phyloP scores from a whole-genome alignment of 2,329 filamentous ascomycete species.

The Dactylellina haptotyla region DNA sequence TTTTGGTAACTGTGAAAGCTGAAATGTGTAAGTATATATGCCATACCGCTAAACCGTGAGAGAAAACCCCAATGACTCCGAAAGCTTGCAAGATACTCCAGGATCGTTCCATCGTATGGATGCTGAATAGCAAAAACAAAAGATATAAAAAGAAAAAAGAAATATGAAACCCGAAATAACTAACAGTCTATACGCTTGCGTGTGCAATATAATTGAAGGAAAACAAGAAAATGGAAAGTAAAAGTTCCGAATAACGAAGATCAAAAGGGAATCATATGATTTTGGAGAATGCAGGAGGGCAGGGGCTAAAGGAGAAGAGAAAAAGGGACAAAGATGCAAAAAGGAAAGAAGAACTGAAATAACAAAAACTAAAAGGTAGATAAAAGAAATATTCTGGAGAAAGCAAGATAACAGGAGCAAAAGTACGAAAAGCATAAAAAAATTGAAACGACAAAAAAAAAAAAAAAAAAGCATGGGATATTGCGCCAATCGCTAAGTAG shows the following conservation, averaged over 20 bases:
- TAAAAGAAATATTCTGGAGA: constrained; percentile 10
- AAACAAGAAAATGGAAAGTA: constrained; percentile 12
- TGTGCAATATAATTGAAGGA: constrained; percentile 8
- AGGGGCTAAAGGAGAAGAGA: not conserved
- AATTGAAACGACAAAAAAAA: not conserved
- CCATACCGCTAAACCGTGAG: constrained; percentile 47
- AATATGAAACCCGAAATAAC: no score
- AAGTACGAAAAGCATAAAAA: no score
- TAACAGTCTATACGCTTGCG: constrained; percentile 39
- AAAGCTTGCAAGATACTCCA: constrained; percentile 18
- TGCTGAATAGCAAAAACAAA: constrained; percentile 36
- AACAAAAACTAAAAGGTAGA: not conserved
- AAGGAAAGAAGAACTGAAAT: not conserved
- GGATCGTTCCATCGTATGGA: constrained; percentile 24
- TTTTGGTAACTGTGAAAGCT: constrained; percentile 30
- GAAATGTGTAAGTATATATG: constrained; percentile 42
- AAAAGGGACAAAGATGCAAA: constrained; percentile 4
- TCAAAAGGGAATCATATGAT: not conserved
- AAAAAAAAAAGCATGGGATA: not conserved
- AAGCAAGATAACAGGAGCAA: constrained; percentile 2
- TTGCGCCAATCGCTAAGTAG: not conserved
- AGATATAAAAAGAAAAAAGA: constrained; percentile 17
- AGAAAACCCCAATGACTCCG: constrained; percentile 36
- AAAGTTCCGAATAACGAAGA: constrained; percentile 38
- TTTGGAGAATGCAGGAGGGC: constrained; percentile 1